Base-by-base conservation (phyloP, 2,329 filamentous ascomycete genomes). In the Trichocomaceae sp. region DNA sequence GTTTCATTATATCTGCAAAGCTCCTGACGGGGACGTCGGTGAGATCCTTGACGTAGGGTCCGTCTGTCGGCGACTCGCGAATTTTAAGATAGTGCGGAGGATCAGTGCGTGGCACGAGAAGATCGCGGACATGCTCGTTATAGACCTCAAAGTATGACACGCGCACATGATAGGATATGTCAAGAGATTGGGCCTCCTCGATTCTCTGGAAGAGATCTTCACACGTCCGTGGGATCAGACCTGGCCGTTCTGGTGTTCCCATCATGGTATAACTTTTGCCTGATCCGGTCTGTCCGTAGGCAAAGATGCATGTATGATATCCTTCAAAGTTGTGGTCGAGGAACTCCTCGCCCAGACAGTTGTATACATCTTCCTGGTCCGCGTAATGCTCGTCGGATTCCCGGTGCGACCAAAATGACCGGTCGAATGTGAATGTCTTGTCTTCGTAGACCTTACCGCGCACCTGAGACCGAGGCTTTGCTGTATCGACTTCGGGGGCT, bases 61-160 rank as follows among this genome's bases (percentile, higher is more conserved):
- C 93, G 62, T 97, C 92, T 26, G 85, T 90, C 17, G 91, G 92
- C 17, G 90, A 95, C 75, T 99, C 93, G 65, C 93, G 86, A 66
- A 99, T 96, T 74, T 96, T 96, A 64, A 99, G 86, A 70, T 97
- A 96, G 68, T 95, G 86, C 1, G 91, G 88, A 5, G 88, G 79
- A 59, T 88, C 87, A 54, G 84, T 87, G 26, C 87, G 81, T 10
- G 91, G 88, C 0, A 90, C 87, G 46, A 99, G 82, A 35, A 99
- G 77, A 68, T 99, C 93, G 56, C 93, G 88, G 49, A 99, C 93
- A 72, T 97, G 93, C 75, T 99, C 93, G 73, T 99, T 99, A 81
- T 99, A 99, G 58, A 99, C 93, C 70, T 99, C 93, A 66, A 99
- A 97, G 75, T 99, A 99, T 3, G 91, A 96, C 26, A 97, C 93